Conservation (phyloP, 208 protist genomes). For the Trypanosoma boissoni region DNA sequence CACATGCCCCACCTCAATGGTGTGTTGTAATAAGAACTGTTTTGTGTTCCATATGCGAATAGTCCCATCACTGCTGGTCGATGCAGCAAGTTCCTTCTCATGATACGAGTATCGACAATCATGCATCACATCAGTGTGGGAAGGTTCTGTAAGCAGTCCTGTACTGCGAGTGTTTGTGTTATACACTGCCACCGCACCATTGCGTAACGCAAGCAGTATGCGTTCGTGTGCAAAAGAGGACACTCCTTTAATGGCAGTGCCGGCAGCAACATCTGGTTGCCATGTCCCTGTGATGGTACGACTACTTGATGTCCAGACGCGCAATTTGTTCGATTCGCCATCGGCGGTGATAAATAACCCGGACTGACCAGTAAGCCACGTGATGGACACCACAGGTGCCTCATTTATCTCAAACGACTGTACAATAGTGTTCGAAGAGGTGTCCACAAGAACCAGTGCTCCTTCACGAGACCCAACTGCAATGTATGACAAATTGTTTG, state of each 20-base stretch:
- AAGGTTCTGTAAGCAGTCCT: conserved; percentile 46
- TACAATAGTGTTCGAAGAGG: conserved; percentile 35
- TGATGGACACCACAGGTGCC: conserved; percentile 49
- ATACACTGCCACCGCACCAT: conserved; percentile 74
- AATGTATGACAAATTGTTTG: conserved; percentile 58
- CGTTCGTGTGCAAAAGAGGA: conserved; percentile 23
- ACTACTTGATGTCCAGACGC: conserved; percentile 65
- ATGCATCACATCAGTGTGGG: conserved; percentile 87
- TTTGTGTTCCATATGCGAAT: conserved; percentile 85
- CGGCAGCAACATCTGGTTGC: conserved; percentile 26
- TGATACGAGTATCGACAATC: conserved; percentile 63
- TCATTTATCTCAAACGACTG: conserved; percentile 43
- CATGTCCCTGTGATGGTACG: conserved; percentile 42
- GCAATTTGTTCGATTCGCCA: conserved; percentile 43
- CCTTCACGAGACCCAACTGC: conserved; percentile 74
- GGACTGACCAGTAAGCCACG: conserved; percentile 56
- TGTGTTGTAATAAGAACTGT: conserved; percentile 40
- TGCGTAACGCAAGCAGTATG: conserved; percentile 58
- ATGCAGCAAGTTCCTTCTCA: conserved; percentile 79
- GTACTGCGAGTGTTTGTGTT: conserved; percentile 51
- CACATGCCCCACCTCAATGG: conserved; percentile 59
- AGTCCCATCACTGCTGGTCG: conserved; percentile 75
- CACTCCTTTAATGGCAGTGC: conserved; percentile 1
- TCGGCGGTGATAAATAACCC: conserved; percentile 75
- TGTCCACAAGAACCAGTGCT: conserved; percentile 58